Conservation (phyloP, 1,139 yeast genomes). For the Debaryomyces psychrophilus region DNA sequence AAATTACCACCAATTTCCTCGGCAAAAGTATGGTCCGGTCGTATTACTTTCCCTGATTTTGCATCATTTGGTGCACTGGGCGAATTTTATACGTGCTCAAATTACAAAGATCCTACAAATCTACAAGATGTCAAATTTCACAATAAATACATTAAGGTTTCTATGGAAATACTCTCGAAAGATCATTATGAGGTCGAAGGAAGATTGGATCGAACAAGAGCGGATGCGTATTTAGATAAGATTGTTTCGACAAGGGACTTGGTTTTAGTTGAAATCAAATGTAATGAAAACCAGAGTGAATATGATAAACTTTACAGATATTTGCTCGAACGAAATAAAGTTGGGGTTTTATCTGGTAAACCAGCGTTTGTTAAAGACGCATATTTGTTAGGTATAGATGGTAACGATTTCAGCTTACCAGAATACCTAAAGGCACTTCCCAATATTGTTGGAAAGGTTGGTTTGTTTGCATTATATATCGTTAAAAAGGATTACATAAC, state of each 20-base stretch:
- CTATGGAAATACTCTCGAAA: constrained; percentile 33
- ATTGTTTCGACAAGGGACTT: constrained; percentile 54
- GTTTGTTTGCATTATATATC: constrained; percentile 50
- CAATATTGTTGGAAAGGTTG: constrained; percentile 25
- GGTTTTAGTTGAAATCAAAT: constrained; percentile 47
- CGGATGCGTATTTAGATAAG: constrained; percentile 58
- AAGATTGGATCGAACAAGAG: constrained; percentile 54
- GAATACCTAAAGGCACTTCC: constrained; percentile 27
- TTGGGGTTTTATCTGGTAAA: constrained; percentile 61
- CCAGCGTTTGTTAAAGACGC: constrained; percentile 64
- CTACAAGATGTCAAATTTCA: constrained; percentile 23
- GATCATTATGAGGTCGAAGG: constrained; percentile 60
- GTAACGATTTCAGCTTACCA: constrained; percentile 30
- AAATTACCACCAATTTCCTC: constrained; percentile 20
- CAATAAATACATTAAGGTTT: constrained; percentile 32
- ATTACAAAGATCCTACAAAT: constrained; percentile 31
- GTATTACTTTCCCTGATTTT: constrained; percentile 56
- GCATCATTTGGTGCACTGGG: constrained; percentile 51
- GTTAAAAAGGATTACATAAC: constrained; percentile 48
- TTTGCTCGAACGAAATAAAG: constrained; percentile 51
- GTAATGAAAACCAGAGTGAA: constrained; percentile 26
- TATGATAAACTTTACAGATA: constrained; percentile 57
- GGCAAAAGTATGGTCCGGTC: constrained; percentile 55
- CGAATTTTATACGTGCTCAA: constrained; percentile 44
- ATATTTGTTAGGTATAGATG: constrained; percentile 56